These are phyloP conservation scores for Solanum virginianum DNA, from an alignment of 257 asterid genomes.

Conservation along the genomic window DNA sequence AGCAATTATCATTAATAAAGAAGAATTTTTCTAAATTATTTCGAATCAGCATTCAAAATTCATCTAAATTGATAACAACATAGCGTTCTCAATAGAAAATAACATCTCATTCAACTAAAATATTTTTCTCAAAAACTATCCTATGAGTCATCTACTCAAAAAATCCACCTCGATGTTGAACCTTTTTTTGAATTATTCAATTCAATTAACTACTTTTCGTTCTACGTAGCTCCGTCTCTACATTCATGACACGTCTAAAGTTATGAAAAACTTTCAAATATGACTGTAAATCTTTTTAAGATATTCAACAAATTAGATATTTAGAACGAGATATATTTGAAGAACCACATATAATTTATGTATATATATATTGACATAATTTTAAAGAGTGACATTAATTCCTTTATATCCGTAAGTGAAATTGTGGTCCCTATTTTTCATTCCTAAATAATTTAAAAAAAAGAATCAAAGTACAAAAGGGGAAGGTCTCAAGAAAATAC, in stretches of 20 bases:
- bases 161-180: no score
- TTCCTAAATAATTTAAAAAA: neutral
- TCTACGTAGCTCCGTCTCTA: no score
- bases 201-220: no score
- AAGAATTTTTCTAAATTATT: no score
- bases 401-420: slow-evolving; percentile 21
- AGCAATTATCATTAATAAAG: no score
- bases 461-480: slow-evolving; percentile 1
- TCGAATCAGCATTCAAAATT: no score
- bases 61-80: no score
- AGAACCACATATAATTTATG: neutral
- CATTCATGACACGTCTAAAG: neutral
- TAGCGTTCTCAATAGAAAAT: no score
- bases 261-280: neutral
- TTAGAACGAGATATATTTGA: neutral
- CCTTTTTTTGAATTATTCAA: no score
- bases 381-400: neutral
- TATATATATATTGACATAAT: neutral
- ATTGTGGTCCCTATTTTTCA: slow-evolving; percentile 38
- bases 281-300: neutral
- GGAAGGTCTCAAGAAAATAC: slow-evolving; percentile 25
- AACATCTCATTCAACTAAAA: no score
- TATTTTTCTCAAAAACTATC: no score
- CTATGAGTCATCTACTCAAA: no score
- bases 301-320: neutral